Percentiles rank a stretch among this genome's conserved stretches.
phyloP scores from a whole-genome alignment of 169 alveolate species.

The Miamiensis avidus region DNA sequence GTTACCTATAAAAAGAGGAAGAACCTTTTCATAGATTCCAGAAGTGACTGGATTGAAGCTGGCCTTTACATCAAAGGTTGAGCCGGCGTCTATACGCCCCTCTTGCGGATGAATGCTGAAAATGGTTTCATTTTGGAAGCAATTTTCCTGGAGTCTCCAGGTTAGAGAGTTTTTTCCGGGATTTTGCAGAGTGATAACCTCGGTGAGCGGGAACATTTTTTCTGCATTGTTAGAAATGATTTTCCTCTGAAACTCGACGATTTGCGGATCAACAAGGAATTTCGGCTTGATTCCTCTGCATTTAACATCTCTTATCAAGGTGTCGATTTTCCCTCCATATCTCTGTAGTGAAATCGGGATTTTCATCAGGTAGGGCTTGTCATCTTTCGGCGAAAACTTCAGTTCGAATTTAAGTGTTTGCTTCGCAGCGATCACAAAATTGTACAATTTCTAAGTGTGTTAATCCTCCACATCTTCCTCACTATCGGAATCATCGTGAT shows the following conservation, averaged over 20 bases:
- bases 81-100: constrained; percentile 79
- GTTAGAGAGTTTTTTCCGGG: constrained; percentile 71
- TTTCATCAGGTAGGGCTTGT: constrained; percentile 65
- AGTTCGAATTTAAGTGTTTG: constrained; percentile 58
- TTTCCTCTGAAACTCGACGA: constrained; percentile 70
- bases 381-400: constrained; percentile 77
- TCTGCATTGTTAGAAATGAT: constrained; percentile 82
- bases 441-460: constrained; percentile 54
- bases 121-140: constrained; percentile 57
- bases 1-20: constrained; percentile 87
- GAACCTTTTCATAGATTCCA: constrained; percentile 64
- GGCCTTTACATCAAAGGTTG: constrained; percentile 76
- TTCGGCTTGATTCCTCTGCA: constrained; percentile 86
- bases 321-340: constrained; percentile 58
- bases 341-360: constrained; percentile 70
- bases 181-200: constrained; percentile 75
- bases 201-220: constrained; percentile 71
- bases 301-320: constrained; percentile 62
- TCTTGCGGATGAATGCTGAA: constrained; percentile 80
- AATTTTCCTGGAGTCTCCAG: constrained; percentile 73
- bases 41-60: constrained; percentile 88
- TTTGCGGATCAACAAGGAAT: constrained; percentile 66
- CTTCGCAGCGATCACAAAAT: constrained; percentile 54
- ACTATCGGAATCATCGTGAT: constrained; percentile 52
- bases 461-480: constrained; percentile 69